A percentile compares a stretch with the other conserved stretches of the same genome.
phyloP scores from a whole-genome alignment of 176 grass and related monocot species.

The Oryza rufipogon region DNA sequence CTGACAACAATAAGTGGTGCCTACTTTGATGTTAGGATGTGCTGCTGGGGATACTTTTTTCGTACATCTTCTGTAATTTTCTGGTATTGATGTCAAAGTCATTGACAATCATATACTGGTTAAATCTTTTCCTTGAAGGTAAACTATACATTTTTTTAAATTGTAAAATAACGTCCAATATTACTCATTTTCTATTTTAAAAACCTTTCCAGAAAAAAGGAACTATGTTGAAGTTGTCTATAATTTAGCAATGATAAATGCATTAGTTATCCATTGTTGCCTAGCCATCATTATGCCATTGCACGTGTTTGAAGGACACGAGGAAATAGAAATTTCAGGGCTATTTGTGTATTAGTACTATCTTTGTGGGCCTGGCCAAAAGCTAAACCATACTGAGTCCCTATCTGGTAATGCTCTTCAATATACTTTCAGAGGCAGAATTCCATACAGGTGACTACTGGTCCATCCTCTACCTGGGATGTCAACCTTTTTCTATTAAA shows the following conservation, averaged over 20 bases:
- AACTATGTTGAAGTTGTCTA: slow-evolving; percentile 34
- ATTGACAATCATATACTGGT: slow-evolving; percentile 13
- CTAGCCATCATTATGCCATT: slow-evolving; percentile 43
- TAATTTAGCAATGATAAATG: slow-evolving; percentile 28
- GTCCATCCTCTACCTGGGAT: slow-evolving; percentile 48
- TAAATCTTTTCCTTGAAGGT: background rate
- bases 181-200: background rate
- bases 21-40: slow-evolving; percentile 31
- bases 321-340: slow-evolving; percentile 21
- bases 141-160: background rate
- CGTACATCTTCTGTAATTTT: background rate
- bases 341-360: slow-evolving; percentile 32
- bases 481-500: slow-evolving; percentile 1
- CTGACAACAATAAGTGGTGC: slow-evolving; percentile 11
- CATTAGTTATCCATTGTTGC: slow-evolving; percentile 29
- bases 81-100: slow-evolving; percentile 5
- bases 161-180: background rate
- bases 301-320: slow-evolving; percentile 40
- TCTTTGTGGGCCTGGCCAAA: slow-evolving; percentile 9
- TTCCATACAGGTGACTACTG: slow-evolving; percentile 39
- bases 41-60: slow-evolving; percentile 30
- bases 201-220: slow-evolving; percentile 8
- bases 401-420: slow-evolving; percentile 40
- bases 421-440: slow-evolving; percentile 32
- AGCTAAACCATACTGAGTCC: slow-evolving; percentile 49